Percentiles rank a stretch among this genome's conserved stretches.
Evolutionary conservation across 495 filamentous ascomycete species (phyloP).

Genomic region (Hypomontagnella monticulosa): DNA sequence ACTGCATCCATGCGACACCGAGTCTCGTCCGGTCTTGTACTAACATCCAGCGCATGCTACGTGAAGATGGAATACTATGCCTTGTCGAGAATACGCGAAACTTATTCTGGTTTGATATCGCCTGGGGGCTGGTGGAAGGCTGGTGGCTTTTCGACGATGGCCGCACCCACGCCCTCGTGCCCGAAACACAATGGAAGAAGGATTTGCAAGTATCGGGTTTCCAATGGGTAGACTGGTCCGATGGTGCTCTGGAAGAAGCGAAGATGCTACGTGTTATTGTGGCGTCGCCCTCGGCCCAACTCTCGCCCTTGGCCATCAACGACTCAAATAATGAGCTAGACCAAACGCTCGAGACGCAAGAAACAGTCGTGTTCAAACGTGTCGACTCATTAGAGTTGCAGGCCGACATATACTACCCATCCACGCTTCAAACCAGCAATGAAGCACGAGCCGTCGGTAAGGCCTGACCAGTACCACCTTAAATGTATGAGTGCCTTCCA

Average conservation of each 20-base stretch:
- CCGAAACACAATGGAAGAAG: conserved; percentile 48
- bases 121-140: conserved; percentile 61
- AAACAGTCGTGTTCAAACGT: conserved; percentile 51
- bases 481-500: too few species aligned
- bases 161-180: conserved; percentile 54
- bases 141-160: conserved; percentile 65
- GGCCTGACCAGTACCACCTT: not conserved
- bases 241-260: conserved; percentile 48
- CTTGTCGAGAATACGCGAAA: conserved; percentile 57
- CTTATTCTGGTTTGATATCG: conserved; percentile 56
- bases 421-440: conserved; percentile 8
- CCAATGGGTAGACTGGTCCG: conserved; percentile 57
- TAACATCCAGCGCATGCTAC: conserved; percentile 50
- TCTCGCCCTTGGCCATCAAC: not conserved
- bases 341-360: conserved; percentile 10
- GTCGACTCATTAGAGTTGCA: conserved; percentile 41
- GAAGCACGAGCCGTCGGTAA: conserved; percentile 22
- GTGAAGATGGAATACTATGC: conserved; percentile 53
- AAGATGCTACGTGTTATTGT: conserved; percentile 45
- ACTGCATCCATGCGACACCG: conserved; percentile 58
- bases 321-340: not conserved
- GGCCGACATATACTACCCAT: conserved; percentile 60
- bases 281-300: conserved; percentile 13
- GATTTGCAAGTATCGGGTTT: conserved; percentile 55
- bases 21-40: conserved; percentile 40